phyloP scores from a whole-genome alignment of 179 eudicot species.

The Beta corolliflora region DNA sequence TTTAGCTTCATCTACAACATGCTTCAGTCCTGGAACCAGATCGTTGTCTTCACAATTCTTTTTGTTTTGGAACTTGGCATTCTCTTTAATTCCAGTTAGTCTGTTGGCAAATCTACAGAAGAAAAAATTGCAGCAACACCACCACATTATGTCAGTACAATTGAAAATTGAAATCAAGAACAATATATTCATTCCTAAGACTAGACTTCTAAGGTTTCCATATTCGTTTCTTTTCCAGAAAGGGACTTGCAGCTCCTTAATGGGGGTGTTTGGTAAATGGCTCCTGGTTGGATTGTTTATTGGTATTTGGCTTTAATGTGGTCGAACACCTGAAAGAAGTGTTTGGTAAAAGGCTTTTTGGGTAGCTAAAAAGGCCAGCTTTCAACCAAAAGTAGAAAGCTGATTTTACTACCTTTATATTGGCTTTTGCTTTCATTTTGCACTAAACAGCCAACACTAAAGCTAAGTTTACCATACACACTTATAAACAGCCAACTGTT shows the following conservation, averaged over 20 bases:
- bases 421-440: too few relatives aligned
- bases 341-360: too few relatives aligned
- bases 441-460: too few relatives aligned
- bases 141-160: not conserved
- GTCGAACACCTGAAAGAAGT: too few relatives aligned
- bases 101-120: conserved; percentile 82
- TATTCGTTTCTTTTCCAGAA: not conserved
- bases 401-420: too few relatives aligned
- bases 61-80: conserved; percentile 72
- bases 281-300: too few relatives aligned
- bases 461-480: too few relatives aligned
- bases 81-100: conserved; percentile 86
- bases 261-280: too few relatives aligned
- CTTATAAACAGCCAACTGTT: too few relatives aligned
- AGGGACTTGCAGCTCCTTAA: not conserved
- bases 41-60: conserved; percentile 49
- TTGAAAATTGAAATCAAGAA: not conserved
- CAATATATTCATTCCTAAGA: not conserved
- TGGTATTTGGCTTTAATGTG: too few relatives aligned
- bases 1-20: conserved; percentile 75
- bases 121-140: not conserved
- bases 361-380: too few relatives aligned
- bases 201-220: not conserved
- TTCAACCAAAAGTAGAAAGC: too few relatives aligned
- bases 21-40: conserved; percentile 68